Evolutionary conservation across 1,139 yeast species (phyloP).

Genomic region (Pichia sp.): DNA sequence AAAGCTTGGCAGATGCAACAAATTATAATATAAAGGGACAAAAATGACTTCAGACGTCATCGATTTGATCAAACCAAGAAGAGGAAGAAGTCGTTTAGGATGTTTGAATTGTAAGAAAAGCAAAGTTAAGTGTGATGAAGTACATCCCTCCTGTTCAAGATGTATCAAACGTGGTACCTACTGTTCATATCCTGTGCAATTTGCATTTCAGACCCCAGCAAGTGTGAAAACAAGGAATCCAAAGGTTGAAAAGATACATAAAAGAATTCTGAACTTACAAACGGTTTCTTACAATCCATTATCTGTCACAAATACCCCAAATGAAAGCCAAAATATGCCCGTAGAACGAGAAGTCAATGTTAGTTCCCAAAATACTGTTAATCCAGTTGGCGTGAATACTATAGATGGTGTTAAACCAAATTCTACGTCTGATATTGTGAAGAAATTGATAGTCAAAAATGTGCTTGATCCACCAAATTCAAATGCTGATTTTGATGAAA

Average conservation of each 20-base stretch:
- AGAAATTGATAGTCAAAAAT: no score
- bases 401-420: no score
- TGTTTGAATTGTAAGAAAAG: conserved; percentile 83
- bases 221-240: background rate
- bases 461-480: no score
- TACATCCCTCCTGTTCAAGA: conserved; percentile 44
- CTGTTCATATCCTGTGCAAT: conserved; percentile 12
- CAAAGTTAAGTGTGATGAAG: conserved; percentile 89
- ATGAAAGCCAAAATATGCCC: no score
- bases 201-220: background rate
- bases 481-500: no score
- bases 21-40: background rate
- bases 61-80: background rate
- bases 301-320: background rate
- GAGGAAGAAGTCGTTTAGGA: conserved; percentile 36
- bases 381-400: no score
- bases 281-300: conserved; percentile 1
- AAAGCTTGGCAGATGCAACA: background rate
- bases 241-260: background rate
- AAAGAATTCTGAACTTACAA: conserved; percentile 2
- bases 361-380: no score
- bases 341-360: background rate
- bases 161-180: conserved; percentile 14
- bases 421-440: no score
- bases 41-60: no score